Conservation (phyloP, 1,284 basidiomycete species). For the Entoloma clypeatum region DNA sequence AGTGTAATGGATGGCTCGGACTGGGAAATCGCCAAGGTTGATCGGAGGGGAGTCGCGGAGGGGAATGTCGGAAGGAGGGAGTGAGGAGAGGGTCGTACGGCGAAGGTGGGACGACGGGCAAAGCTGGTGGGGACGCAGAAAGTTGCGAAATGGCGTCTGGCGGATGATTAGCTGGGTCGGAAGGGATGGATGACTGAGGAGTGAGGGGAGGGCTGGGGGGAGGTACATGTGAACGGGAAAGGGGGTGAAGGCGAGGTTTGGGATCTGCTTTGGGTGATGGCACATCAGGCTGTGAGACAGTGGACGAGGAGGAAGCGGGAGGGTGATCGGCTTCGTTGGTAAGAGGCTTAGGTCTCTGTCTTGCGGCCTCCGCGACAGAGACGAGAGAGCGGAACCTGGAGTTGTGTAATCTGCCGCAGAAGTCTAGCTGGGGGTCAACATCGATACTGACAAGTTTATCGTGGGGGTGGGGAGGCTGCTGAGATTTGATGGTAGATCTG, state of each 20-base stretch:
- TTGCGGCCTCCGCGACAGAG: slow-evolving; percentile 19
- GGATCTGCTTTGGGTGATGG: slow-evolving; percentile 14
- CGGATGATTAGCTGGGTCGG: slow-evolving; percentile 26
- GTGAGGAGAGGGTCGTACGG: slow-evolving; percentile 70
- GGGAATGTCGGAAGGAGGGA: slow-evolving; percentile 71
- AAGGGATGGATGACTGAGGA: slow-evolving; percentile 30
- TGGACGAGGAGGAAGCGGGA: slow-evolving; percentile 14
- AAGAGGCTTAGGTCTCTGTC: slow-evolving; percentile 18
- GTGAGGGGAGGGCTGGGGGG: slow-evolving; percentile 37
- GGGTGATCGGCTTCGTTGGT: slow-evolving; percentile 12
- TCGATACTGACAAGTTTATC: slow-evolving; percentile 40
- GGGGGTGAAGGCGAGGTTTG: slow-evolving; percentile 10
- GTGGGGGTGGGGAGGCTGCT: slow-evolving; percentile 35
- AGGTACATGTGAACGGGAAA: slow-evolving; percentile 20
- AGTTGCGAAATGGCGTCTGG: slow-evolving; percentile 23
- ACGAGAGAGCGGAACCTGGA: slow-evolving; percentile 38
- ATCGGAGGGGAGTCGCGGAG: slow-evolving; percentile 62
- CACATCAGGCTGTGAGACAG: slow-evolving; percentile 19
- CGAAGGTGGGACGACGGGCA: slow-evolving; percentile 49
- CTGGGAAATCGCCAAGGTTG: slow-evolving; percentile 76
- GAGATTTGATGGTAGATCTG: slow-evolving; percentile 25
- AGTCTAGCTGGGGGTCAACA: slow-evolving; percentile 35
- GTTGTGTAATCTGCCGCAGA: slow-evolving; percentile 33
- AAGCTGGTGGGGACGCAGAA: slow-evolving; percentile 22
- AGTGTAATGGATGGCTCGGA: slow-evolving; percentile 66